Base-by-base conservation (phyloP, 2,329 filamentous ascomycete species). In the Nannizziopsis arthrosporioides region DNA sequence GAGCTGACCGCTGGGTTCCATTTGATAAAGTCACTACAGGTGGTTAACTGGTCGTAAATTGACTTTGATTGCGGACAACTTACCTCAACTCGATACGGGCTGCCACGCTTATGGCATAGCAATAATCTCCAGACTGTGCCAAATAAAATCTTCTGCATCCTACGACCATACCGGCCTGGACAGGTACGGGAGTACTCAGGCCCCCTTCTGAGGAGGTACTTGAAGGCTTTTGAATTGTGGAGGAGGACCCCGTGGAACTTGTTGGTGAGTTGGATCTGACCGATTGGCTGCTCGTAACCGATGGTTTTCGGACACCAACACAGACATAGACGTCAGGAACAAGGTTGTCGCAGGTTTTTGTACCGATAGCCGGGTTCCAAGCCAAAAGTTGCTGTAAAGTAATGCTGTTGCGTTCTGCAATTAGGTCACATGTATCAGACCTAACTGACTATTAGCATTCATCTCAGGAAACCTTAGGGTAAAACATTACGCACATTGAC, bases 1-100 rank as follows among this genome's bases (percentile, higher is more conserved):
- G 8, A 48, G 0, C 46, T 44, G 1, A 57, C 51, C 1, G 47
- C 47, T 2, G 56, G 55, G 22, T 59, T 59, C 57, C 55, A 58
- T 8, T 45, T 9, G 19, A 54, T 48, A 34, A 59, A 55, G 10
- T 54, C 41, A 4, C 40, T 42, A 14, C 15, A 10, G 11, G 34
- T 3, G 34, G 34, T 15, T 36, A 36, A 36, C 15, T 36, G 3
- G 34, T 15, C 5, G 15, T 15, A 17, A 12, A n/a, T 34, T 51
- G 3, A 55, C 15, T 39, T 14, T 15, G 47, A 15, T 41, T 50
- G 5, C 18, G 8, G 12, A 47, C 48, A 15, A 47, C 15, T 14
- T 39, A 38, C 10, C 36, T 39, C 32, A 48, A 30, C 11, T 52
- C 8, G 9, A 32, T 19, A 50, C 35, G 37, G 34, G 40, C 37